These are phyloP conservation scores for Apiotrichum gracile DNA, from an alignment of 1,284 basidiomycete species.

Conservation along the genomic window DNA sequence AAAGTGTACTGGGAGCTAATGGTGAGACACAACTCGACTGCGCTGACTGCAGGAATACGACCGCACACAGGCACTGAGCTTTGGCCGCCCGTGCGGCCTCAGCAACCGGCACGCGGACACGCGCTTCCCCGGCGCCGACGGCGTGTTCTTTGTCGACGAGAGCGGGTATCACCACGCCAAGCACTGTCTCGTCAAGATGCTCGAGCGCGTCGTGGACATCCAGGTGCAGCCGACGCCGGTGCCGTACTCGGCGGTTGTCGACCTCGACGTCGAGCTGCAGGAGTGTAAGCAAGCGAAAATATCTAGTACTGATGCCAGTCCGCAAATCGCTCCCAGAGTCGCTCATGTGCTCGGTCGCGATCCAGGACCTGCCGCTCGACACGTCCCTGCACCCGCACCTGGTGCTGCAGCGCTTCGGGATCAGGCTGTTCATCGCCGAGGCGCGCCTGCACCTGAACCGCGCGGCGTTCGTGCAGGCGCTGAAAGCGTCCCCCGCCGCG, in stretches of 20 bases:
- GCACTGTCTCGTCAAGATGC: conserved; percentile 5
- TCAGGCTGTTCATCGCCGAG: conserved; percentile 38
- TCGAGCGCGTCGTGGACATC: conserved; percentile 4
- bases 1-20: conserved; percentile 44
- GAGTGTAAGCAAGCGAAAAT: conserved; percentile 36
- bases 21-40: neutral
- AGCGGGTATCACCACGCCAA: conserved; percentile 5
- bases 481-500: conserved; percentile 31
- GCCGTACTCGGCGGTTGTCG: conserved; percentile 26
- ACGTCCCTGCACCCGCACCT: conserved; percentile 35
- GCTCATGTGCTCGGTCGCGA: conserved; percentile 30
- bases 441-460: conserved; percentile 41
- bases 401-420: conserved; percentile 38
- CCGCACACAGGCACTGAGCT: conserved; percentile 39
- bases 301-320: conserved; percentile 19
- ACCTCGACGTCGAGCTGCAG: conserved; percentile 37
- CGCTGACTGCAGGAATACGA: conserved; percentile 27
- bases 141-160: neutral
- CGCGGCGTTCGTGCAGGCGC: conserved; percentile 35
- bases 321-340: conserved; percentile 32
- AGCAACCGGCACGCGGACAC: conserved; percentile 36
- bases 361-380: conserved; percentile 34
- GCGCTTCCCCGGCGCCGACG: conserved; percentile 23
- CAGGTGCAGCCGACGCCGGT: conserved; percentile 18
- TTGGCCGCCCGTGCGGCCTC: conserved; percentile 34